Percentiles rank a stretch among this genome's conserved stretches.
phyloP scores from a whole-genome alignment of 1,284 basidiomycete genomes.

The Ganoderma multipileum region DNA sequence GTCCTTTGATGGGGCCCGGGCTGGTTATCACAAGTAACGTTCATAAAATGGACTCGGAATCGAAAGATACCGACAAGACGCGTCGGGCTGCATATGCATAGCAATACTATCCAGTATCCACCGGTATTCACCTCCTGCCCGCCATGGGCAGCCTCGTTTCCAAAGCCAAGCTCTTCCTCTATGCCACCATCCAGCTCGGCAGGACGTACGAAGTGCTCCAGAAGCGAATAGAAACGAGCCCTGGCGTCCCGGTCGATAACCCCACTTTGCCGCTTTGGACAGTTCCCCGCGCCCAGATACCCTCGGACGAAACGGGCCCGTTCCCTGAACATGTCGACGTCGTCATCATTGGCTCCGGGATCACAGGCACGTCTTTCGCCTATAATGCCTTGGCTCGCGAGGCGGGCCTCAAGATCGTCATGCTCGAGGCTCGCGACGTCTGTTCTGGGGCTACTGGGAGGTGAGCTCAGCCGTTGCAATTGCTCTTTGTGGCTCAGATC shows the following conservation, averaged over 20 bases:
- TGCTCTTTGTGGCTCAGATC: neutral
- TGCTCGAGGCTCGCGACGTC: constrained; percentile 73
- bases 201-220: constrained; percentile 33
- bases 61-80: neutral
- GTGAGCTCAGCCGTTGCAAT: constrained; percentile 40
- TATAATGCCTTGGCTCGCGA: constrained; percentile 55
- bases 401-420: constrained; percentile 52
- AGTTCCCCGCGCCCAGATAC: constrained; percentile 57
- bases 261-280: constrained; percentile 69
- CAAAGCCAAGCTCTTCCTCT: constrained; percentile 35
- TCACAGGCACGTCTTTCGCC: constrained; percentile 68
- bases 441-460: constrained; percentile 77
- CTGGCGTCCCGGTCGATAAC: constrained; percentile 62
- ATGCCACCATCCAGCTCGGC: constrained; percentile 31
- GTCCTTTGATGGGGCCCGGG: neutral
- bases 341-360: constrained; percentile 75
- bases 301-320: constrained; percentile 43
- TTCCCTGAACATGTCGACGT: constrained; percentile 63
- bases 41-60: neutral
- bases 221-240: constrained; percentile 47
- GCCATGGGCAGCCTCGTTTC: constrained; percentile 39
- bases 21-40: neutral
- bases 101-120: neutral
- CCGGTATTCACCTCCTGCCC: neutral
- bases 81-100: neutral